A percentile compares a stretch with the other conserved stretches of the same genome.
phyloP scores from a whole-genome alignment of 2,329 filamentous ascomycete genomes.

The Colletotrichum zoysiae region DNA sequence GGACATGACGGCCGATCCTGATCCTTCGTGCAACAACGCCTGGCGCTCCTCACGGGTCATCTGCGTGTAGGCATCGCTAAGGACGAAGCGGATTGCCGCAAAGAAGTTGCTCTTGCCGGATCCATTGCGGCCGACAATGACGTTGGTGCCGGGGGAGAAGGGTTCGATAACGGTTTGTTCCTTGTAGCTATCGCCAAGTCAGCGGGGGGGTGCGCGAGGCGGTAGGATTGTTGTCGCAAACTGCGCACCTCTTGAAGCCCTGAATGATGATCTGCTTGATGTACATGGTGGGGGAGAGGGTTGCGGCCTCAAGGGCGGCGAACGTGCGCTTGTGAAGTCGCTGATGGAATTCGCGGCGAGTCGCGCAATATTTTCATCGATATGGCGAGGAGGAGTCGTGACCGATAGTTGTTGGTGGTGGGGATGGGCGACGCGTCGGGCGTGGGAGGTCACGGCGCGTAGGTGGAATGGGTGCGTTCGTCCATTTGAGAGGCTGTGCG shows the following conservation, averaged over 20 bases:
- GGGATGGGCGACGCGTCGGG: constrained; percentile 42
- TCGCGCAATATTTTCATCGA: constrained; percentile 40
- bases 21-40: constrained; percentile 96
- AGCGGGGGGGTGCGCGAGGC: constrained; percentile 43
- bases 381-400: constrained; percentile 23
- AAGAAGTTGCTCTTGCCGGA: constrained; percentile 99
- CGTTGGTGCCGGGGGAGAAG: constrained; percentile 97
- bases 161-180: constrained; percentile 99
- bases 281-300: constrained; percentile 74
- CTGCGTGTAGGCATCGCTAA: constrained; percentile 96
- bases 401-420: constrained; percentile 36
- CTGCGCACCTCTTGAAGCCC: constrained; percentile 92
- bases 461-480: constrained; percentile 19
- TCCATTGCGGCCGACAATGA: constrained; percentile 98
- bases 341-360: constrained; percentile 15
- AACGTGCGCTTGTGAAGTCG: constrained; percentile 31
- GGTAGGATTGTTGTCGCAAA: constrained; percentile 22
- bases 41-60: constrained; percentile 97
- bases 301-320: constrained; percentile 40
- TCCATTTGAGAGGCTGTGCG: constrained; percentile 24
- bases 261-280: constrained; percentile 99
- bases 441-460: constrained; percentile 32
- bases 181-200: constrained; percentile 80
- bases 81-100: constrained; percentile 96
- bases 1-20: constrained; percentile 97